Evolutionary conservation across 768 basidiomycete species (phyloP).

Genomic region (Lactifluus echinatus): DNA sequence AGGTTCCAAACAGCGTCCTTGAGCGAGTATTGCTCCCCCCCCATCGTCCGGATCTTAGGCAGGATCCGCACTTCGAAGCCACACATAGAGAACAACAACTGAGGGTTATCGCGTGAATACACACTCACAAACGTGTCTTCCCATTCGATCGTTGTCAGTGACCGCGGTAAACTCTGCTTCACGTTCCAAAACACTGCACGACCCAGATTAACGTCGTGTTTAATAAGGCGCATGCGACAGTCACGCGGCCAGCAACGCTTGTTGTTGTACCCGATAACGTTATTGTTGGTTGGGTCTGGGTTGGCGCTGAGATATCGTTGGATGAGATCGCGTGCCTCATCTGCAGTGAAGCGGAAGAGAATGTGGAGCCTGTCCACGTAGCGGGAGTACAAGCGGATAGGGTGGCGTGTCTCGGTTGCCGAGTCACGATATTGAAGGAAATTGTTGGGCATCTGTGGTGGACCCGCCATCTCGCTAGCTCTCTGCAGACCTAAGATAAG

Average conservation of each 20-base stretch:
- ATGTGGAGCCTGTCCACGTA: conserved; percentile 95
- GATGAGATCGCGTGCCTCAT: conserved; percentile 94
- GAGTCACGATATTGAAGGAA: conserved; percentile 97
- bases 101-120: conserved; percentile 96
- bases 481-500: conserved; percentile 95
- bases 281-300: conserved; percentile 98
- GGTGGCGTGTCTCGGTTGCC: conserved; percentile 90
- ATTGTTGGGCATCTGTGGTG: conserved; percentile 95
- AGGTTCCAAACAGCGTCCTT: conserved; percentile 96
- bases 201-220: conserved; percentile 98
- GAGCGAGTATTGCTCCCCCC: conserved; percentile 94
- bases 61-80: conserved; percentile 98
- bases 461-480: conserved; percentile 98
- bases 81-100: conserved; percentile 95
- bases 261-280: conserved; percentile 98
- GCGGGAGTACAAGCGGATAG: conserved; percentile 95
- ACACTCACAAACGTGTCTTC: conserved; percentile 97
- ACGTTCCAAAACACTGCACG: conserved; percentile 99
- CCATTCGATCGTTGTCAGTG: conserved; percentile 98
- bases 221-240: conserved; percentile 97
- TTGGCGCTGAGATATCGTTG: conserved; percentile 96
- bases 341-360: conserved; percentile 94
- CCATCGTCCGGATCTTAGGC: conserved; percentile 91
- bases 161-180: conserved; percentile 91
- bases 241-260: conserved; percentile 99